Conservation (phyloP, 495 filamentous ascomycete genomes). For the Trichoderma parareesei region DNA sequence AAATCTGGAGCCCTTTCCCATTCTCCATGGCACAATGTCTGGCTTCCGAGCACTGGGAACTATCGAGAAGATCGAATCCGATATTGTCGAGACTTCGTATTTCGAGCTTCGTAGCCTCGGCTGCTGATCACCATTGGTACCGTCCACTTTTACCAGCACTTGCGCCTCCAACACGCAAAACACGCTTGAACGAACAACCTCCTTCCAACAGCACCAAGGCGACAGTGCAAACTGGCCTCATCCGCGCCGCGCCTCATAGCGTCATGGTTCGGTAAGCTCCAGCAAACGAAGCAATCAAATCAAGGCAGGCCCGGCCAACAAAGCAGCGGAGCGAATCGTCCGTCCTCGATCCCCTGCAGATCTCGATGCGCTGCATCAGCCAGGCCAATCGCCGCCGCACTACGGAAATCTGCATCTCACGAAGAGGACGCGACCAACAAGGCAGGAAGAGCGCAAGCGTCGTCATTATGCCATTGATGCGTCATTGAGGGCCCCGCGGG, state of each 20-base stretch:
- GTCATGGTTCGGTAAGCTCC: background rate
- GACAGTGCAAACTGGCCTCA: background rate
- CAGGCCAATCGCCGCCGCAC: background rate
- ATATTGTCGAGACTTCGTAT: too few species aligned
- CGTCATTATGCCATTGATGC: background rate
- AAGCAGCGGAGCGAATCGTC: background rate
- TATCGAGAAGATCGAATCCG: too few species aligned
- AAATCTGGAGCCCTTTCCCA: too few species aligned
- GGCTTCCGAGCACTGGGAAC: too few species aligned
- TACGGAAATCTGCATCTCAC: background rate
- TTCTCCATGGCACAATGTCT: too few species aligned
- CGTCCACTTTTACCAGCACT: too few species aligned
- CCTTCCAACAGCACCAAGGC: background rate
- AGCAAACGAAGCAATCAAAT: background rate
- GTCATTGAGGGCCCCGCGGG: background rate
- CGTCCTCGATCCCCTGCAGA: background rate
- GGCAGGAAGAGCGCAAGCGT: background rate
- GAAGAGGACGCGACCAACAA: background rate
- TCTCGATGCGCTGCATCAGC: constrained; percentile 1
- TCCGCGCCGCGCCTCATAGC: background rate
- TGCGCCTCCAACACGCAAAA: too few species aligned
- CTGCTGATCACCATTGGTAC: too few species aligned
- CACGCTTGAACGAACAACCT: too few species aligned
- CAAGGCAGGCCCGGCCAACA: too few species aligned
- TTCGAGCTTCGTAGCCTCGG: too few species aligned